Evolutionary conservation across 1,139 yeast species (phyloP), one percentile per base, ranked within the genome.

Genomic region (Protomyces pachydermus): DNA sequence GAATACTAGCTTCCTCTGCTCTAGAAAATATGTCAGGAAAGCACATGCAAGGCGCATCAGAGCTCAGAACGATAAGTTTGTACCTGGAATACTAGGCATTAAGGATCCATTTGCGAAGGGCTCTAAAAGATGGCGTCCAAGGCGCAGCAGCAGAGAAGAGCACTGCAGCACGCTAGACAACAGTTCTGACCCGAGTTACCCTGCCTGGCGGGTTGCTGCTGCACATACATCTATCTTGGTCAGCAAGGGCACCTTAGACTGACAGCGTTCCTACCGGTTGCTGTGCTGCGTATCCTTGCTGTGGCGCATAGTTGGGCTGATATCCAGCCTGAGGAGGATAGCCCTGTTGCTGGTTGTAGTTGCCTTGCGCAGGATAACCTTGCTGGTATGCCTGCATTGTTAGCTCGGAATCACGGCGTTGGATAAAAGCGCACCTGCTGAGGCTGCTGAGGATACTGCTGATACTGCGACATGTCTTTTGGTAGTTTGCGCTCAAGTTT

Each of bases 361-460:
- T 35, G 48, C 61, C 61, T 18, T 57, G 61, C 37, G 48, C 39
- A 28, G 60, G 60, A 18, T 56, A 46, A 35, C 60, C 60, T 34
- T 48, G 54, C 42, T 51, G 55, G 50, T 37, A 14, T 35, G 23
- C 28, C 57, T 34, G 12, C 37, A 14, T 50, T 25, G 38, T 12
- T 25, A 25, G 25, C 34, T 12, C 53, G 18, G 23, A 42, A 6
- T 32, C 18, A 10, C 3, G n/a, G 16, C n/a, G 34, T 54, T 20
- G 54, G 14, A 14, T 34, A 10, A 14, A 25, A n/a, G 9, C 61
- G 20, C 5, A 51, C 54, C 38, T 57, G 61, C 18, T 39, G 45
- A 6, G 61, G 61, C 55, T 57, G 61, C 32, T 39, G 45, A 2
- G 61, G 61, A 45, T 57, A 57, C 50, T 57, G 61, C 39, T 51